A percentile compares a stretch with the other conserved stretches of the same genome.
Conservation (phyloP, 352 stramenopile genomes). For the Phytophthora foliorum region DNA sequence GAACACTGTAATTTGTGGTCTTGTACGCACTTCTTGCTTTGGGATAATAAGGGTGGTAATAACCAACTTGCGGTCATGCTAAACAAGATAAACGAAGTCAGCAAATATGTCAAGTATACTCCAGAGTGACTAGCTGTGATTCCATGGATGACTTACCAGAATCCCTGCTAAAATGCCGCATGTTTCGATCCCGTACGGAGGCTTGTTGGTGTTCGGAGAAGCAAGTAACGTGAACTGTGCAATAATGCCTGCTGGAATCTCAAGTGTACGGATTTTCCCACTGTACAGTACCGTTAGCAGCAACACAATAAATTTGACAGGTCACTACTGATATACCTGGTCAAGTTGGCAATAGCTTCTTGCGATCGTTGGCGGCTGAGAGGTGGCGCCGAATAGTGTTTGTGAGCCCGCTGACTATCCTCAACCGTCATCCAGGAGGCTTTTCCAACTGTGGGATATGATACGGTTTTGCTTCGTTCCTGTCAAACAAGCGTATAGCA, state of each 20-base stretch:
- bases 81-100: conserved; percentile 1
- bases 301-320: background rate
- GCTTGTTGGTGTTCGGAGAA: conserved; percentile 77
- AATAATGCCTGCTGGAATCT: conserved; percentile 81
- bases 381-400: conserved; percentile 34
- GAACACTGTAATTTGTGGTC: background rate
- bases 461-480: conserved; percentile 43
- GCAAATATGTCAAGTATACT: background rate
- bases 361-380: conserved; percentile 63
- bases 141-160: conserved; percentile 48
- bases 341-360: conserved; percentile 67
- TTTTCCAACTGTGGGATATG: conserved; percentile 71
- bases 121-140: background rate
- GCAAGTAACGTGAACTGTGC: conserved; percentile 83
- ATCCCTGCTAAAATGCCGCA: conserved; percentile 91
- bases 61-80: conserved; percentile 66
- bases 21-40: conserved; percentile 77
- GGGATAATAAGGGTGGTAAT: conserved; percentile 91
- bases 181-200: conserved; percentile 90
- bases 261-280: conserved; percentile 66
- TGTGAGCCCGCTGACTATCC: conserved; percentile 14
- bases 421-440: conserved; percentile 67
- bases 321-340: conserved; percentile 46
- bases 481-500: conserved; percentile 11
- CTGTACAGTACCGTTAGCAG: conserved; percentile 37